Evolutionary conservation across 2,329 filamentous ascomycete species (phyloP), one percentile per base, ranked within the genome.

Genomic region (Clonostachys rosea): DNA sequence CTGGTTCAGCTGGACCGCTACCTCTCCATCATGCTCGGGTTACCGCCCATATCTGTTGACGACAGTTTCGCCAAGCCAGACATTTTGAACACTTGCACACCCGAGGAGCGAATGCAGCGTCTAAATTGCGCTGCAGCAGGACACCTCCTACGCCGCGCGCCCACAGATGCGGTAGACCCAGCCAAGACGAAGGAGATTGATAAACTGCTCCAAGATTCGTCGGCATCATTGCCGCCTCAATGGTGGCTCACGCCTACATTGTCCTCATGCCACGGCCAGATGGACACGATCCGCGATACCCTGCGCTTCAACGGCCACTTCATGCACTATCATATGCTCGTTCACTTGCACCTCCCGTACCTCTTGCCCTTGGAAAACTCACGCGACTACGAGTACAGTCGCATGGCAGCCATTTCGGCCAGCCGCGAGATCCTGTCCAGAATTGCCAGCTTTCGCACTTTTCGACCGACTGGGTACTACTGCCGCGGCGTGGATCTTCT

Each of bases 301-400:
- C 49, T 58, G 6, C 62, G 65, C 6, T 52, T 73, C 7, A 69
- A 75, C 54, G 57, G 72, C 7, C 78, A 81, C 48, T 65, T 81
- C 42, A 66, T 70, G 3, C 74, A 81, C 50, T 71, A 74, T 52
- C 69, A 73, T 34, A 64, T 81, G 4, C 60, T 79, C 8, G 69
- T 76, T 34, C 66, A 76, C 9, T 66, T 81, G 0, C 78, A 83
- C 49, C 65, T 82, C 2, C 79, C 78, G 0, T 80, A 76, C 50
- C 73, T 81, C 59, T 66, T 81, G 11, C 68, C 65, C 20, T 59
- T 67, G 45, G 55, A 62, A 5, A 58, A 59, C 17, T 65, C 66
- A 14, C 70, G 71, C 47, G 69, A 75, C 17, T 73, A 75, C 54
- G 76, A 71, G 52, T 76, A 71, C 47, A 66, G 67, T 12, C 56